Evolutionary conservation across 495 filamentous ascomycete genomes (phyloP).

Genomic region (Sordaria brevicollis): DNA sequence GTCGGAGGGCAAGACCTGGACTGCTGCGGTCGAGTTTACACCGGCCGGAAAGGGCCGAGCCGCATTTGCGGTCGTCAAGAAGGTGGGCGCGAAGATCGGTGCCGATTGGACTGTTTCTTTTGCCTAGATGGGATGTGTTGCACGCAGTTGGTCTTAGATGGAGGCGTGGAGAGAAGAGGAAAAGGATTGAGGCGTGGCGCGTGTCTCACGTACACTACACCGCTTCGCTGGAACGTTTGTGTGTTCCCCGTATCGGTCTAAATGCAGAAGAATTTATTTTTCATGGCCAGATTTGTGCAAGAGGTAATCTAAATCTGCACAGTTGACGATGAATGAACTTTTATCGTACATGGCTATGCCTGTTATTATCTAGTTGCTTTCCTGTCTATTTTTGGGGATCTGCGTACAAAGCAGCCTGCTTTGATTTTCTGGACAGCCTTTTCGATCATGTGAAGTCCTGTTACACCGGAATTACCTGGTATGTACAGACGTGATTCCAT

Average conservation of each 20-base stretch:
- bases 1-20: constrained; percentile 54
- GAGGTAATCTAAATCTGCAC: background rate
- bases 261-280: background rate
- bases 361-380: background rate
- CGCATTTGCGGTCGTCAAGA: constrained; percentile 69
- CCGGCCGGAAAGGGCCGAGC: constrained; percentile 52
- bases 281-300: background rate
- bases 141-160: background rate
- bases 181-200: background rate
- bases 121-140: constrained; percentile 8
- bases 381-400: background rate
- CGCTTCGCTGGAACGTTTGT: background rate
- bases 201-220: background rate
- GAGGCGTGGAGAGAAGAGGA: background rate
- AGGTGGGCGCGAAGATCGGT: constrained; percentile 65
- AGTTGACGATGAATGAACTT: background rate
- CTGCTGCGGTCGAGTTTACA: constrained; percentile 50
- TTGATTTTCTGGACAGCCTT: background rate
- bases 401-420: background rate
- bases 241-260: background rate
- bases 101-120: constrained; percentile 70
- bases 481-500: no score
- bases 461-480: no score
- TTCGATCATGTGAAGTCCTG: background rate
- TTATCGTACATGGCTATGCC: background rate